Evolutionary conservation across 1,139 yeast species (phyloP), one percentile per base, ranked within the genome.

Genomic region (Meyerozyma athensensis): DNA sequence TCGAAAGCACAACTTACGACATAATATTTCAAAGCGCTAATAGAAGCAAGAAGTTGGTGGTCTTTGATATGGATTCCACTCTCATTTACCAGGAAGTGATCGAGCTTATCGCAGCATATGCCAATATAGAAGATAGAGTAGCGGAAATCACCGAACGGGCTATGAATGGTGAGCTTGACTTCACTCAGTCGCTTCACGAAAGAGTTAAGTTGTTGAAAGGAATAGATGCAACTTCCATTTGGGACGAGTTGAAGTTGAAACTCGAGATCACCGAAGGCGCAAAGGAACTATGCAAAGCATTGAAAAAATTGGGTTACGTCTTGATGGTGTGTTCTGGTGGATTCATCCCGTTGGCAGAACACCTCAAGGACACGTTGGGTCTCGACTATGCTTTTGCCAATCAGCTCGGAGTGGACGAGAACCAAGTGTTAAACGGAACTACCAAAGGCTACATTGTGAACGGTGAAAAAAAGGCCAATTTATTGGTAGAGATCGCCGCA

Each of bases 1-100:
- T 36, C 22, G 32, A 33, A 13, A 34, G 16, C 26, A 2, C 18
- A 5, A 7, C 20, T 3, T 59, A 50, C 40, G 76, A 70, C 47
- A 48, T 68, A 7, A 53, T 68, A 5, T 50, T 69, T 40, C 76
- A 70, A 43, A 41, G 45, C 5, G 37, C 46, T 2, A 37, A 47
- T 5, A 54, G 89, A 50, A 45, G 61, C 37, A 85, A 83, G 54
- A 75, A 77, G 49, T 68, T 92, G 36, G 81, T 86, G 45, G 86
- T 94, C 16, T 94, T 94, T 53, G 98, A 94, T 53, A 94, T 94
- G 98, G 99, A 94, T 64, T 90, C 97, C 1, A 94, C 98, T 0
- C 67, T 94, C 55, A 94, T 94, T 48, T 82, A 86, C 59, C 97
- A 94, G 61, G 99, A 94, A 61, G 97, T 92, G 35, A 92, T 92